These are phyloP conservation scores for Berkeleyomyces basicola DNA, from an alignment of 2,329 filamentous ascomycete species.

Conservation along the genomic window DNA sequence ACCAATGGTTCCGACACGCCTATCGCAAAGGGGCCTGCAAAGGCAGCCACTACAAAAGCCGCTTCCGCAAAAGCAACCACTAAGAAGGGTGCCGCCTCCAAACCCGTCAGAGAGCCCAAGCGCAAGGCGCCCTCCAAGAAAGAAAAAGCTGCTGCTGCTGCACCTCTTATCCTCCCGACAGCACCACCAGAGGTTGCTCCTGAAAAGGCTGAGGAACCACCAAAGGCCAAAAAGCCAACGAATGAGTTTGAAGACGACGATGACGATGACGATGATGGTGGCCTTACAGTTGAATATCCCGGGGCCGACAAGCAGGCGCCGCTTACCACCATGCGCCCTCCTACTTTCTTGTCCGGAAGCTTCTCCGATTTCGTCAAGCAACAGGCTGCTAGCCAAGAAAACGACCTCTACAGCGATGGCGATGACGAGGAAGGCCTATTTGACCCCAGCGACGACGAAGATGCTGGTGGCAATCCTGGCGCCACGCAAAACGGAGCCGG, in stretches of 20 bases:
- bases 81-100: constrained; percentile 17
- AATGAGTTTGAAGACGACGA: constrained; percentile 33
- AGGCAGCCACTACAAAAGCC: background rate
- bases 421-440: constrained; percentile 22
- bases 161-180: constrained; percentile 23
- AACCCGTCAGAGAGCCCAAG: constrained; percentile 20
- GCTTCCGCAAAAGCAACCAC: constrained; percentile 13
- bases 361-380: constrained; percentile 37
- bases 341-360: constrained; percentile 23
- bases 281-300: constrained; percentile 43
- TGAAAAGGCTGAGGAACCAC: constrained; percentile 14
- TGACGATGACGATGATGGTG: constrained; percentile 39
- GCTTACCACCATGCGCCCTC: constrained; percentile 23
- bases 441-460: constrained; percentile 21
- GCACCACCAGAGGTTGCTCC: constrained; percentile 15
- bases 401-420: constrained; percentile 25
- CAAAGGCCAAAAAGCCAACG: constrained; percentile 21
- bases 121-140: constrained; percentile 22
- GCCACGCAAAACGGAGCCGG: constrained; percentile 17
- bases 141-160: constrained; percentile 20
- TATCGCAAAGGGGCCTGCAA: constrained; percentile 4
- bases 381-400: constrained; percentile 21
- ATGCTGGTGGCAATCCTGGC: constrained; percentile 28
- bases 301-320: constrained; percentile 26
- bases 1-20: constrained; percentile 16